Conservation (phyloP, 192 early-diverging fungal species). For the Backusella circina region DNA sequence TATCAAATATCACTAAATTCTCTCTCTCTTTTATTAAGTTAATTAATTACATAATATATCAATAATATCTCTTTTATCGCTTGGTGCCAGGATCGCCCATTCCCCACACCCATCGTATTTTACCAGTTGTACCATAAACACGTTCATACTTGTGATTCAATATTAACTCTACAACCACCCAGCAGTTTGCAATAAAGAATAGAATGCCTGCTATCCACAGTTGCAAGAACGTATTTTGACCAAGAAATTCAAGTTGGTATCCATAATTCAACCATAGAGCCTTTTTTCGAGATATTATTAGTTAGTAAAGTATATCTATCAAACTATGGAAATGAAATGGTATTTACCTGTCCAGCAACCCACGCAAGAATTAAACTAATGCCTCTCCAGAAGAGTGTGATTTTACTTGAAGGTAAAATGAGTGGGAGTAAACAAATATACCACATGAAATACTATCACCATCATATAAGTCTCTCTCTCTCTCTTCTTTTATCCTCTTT, state of each 20-base stretch:
- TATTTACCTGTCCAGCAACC: conserved; percentile 62
- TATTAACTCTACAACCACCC: conserved; percentile 62
- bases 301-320: not conserved
- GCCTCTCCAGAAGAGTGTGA: conserved; percentile 47
- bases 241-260: conserved; percentile 85
- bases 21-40: not conserved
- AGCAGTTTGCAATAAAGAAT: conserved; percentile 73
- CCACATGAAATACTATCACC: conserved; percentile 97
- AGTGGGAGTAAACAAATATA: conserved; percentile 91
- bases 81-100: conserved; percentile 29
- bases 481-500: not conserved
- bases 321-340: not conserved
- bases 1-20: not conserved
- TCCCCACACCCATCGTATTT: conserved; percentile 47
- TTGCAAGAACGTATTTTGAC: conserved; percentile 72
- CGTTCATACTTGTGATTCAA: conserved; percentile 43
- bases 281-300: conserved; percentile 32
- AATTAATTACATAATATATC: not conserved
- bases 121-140: conserved; percentile 44
- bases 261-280: conserved; percentile 84
- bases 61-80: not conserved
- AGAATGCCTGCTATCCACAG: conserved; percentile 71
- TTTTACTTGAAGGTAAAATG: conserved; percentile 63
- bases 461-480: not conserved
- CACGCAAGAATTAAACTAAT: conserved; percentile 58